phyloP scores from a whole-genome alignment of 2,329 filamentous ascomycete species.

The Trichoderma simmonsii region DNA sequence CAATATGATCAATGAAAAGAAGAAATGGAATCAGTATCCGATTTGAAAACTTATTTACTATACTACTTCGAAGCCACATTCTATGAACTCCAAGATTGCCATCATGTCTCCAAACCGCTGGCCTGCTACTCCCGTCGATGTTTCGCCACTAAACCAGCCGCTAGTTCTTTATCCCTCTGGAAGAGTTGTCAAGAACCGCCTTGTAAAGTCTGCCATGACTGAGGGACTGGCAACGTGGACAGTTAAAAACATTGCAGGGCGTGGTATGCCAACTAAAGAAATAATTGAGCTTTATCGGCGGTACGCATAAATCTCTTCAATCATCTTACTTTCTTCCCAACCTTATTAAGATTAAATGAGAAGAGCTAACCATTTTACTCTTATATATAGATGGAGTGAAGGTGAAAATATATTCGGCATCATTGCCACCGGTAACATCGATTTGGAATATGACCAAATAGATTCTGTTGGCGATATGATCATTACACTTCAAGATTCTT shows the following conservation, averaged over 20 bases:
- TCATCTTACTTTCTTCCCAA: too few relatives aligned
- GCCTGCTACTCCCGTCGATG: not conserved
- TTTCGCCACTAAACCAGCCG: constrained; percentile 38
- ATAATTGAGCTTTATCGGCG: too few relatives aligned
- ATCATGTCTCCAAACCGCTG: constrained; percentile 18
- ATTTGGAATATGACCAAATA: not conserved
- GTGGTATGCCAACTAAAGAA: too few relatives aligned
- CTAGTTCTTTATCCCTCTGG: constrained; percentile 51
- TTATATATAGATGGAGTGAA: too few relatives aligned
- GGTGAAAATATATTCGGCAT: constrained; percentile 33
- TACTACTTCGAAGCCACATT: too few relatives aligned
- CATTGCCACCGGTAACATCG: not conserved
- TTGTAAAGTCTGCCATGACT: constrained; percentile 65
- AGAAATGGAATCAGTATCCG: too few relatives aligned
- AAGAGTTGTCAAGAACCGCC: constrained; percentile 57
- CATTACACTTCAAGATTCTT: constrained; percentile 36
- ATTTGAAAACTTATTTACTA: too few relatives aligned
- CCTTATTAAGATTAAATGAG: too few relatives aligned
- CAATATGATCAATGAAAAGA: too few relatives aligned
- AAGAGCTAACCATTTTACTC: too few relatives aligned
- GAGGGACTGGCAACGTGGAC: constrained; percentile 62
- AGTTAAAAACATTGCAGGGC: constrained; percentile 41
- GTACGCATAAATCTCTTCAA: too few relatives aligned
- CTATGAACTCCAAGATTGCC: not conserved
- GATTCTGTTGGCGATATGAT: not conserved